These are phyloP conservation scores for Colletotrichum shisoi DNA, from an alignment of 2,329 filamentous ascomycete species.

Conservation along the genomic window DNA sequence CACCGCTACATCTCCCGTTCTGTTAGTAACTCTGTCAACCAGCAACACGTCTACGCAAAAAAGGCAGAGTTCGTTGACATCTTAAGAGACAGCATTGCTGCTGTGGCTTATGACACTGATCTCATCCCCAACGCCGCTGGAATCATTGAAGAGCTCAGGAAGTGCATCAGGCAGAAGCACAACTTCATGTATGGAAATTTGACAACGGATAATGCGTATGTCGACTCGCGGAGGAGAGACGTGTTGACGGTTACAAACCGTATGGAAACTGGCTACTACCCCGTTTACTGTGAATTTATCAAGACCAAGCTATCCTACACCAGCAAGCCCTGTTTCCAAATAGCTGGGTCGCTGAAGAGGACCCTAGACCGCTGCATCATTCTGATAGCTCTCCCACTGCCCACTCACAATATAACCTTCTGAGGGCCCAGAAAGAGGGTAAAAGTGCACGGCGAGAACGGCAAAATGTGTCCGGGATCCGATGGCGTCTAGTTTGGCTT, in stretches of 20 bases:
- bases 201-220: conserved; percentile 28
- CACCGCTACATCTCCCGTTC: background rate
- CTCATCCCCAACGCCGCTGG: background rate
- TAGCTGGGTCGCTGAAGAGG: conserved; percentile 16
- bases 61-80: background rate
- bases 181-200: conserved; percentile 38
- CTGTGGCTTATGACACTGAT: background rate
- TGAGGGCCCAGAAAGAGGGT: background rate
- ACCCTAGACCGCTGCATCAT: conserved; percentile 27
- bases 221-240: background rate
- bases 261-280: conserved; percentile 34
- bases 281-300: conserved; percentile 37
- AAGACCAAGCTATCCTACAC: conserved; percentile 29
- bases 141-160: background rate
- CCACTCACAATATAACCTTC: conserved; percentile 1
- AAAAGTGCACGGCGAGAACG: too few relatives aligned
- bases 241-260: conserved; percentile 32
- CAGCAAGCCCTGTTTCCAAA: conserved; percentile 20
- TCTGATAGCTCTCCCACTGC: conserved; percentile 17
- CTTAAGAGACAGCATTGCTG: background rate
- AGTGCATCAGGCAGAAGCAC: background rate
- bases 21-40: background rate
- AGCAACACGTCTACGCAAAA: background rate
- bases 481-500: too few relatives aligned
- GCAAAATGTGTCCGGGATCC: too few relatives aligned